Evolutionary conservation across 148 eudicot genomes (phyloP), one percentile per base, ranked within the genome.

Genomic region (Suaeda aralocaspica): DNA sequence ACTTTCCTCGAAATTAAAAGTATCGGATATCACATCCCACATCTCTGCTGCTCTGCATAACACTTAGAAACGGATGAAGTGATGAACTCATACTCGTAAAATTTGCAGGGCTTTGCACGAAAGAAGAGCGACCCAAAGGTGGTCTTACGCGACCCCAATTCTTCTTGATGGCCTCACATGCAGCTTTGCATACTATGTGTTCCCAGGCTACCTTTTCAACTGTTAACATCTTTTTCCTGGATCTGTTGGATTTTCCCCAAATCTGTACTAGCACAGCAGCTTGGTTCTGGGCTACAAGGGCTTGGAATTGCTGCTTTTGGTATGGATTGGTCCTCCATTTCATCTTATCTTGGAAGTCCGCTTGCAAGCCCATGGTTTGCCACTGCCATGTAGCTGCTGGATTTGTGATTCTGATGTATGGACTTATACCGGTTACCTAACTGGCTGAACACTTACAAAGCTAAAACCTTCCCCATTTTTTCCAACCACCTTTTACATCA

Each of bases 321-420:
- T 44, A 52, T 95, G 1, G 99, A 95, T 72, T 95, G 97, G 99
- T 87, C 99, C 80, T 80, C 96, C 25, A 89, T 86, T 69, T 91
- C 99, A 0, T 79, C 99, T 9, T 95, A 95, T 80, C 91, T 95
- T 7, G 97, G 99, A 72, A 91, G 99, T 84, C 99, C 99, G 12
- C 77, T 95, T 1, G 99, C 97, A 24, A 91, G 99, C 79, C 99
- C 97, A 0, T 95, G 99, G 99, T 95, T 95, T 26, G 99, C 99
- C 60, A 95, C 99, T 5, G 99, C 97, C 41, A 95, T 76, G 97
- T 95, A 46, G 99, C 96, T 25, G 93, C 76, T 30, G 99, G 97
- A 0, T 95, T 79, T 64, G 64, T 82, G 52, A 26, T 91, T 21
- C 80, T 95, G 6, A 91, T 95, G 97, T 95, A 95, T 67, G 89